Evolutionary conservation across 2,329 filamentous ascomycete species (phyloP), one percentile per base, ranked within the genome.

Genomic region (Diaporthe sp.): DNA sequence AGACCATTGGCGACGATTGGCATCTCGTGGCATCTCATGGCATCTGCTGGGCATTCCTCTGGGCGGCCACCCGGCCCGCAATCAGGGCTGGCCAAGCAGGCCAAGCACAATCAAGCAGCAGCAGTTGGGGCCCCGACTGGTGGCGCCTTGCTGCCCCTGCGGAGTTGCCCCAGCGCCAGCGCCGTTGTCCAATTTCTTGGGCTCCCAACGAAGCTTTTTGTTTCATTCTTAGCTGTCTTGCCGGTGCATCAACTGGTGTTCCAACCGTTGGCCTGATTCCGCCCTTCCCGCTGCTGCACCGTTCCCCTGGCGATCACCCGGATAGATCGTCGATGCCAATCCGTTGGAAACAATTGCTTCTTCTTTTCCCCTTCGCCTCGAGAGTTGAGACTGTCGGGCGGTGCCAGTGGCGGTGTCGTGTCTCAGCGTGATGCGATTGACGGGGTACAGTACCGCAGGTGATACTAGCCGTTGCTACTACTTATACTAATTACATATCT

Each of bases 261-360:
- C 42, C 47, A 13, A 13, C 4, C 13, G 31, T 8, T n/a, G 31
- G 2, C 22, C 47, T 53, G 47, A 68, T 39, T 15, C 47, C 15
- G 49, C 61, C 60, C 25, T 65, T 65, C 42, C 25, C 37, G 39
- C 60, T 28, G 39, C 44, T 17, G 37, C 37, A 39, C 20, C 25
- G 10, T n/a, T 68, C 65, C n/a, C 61, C 65, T 70, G 65, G 25
- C 65, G 65, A 70, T 70, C 65, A 70, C n/a, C 65, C 65, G 65
- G 28, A 55, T 39, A 34, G 34, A 55, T 55, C 65, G 25, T 42
- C 34, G 13, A 47, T 42, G 22, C 65, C 49, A 70, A 42, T 39
- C 34, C n/a, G 15, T 55, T 42, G 49, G 34, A 37, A 37, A 70
- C 49, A 25, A 8, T 28, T 55, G 22, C 20, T 70, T 22, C 65